Percentiles rank a stretch among this genome's conserved stretches.
Evolutionary conservation across 768 basidiomycete genomes (phyloP).

Genomic region (Terana coerulea): DNA sequence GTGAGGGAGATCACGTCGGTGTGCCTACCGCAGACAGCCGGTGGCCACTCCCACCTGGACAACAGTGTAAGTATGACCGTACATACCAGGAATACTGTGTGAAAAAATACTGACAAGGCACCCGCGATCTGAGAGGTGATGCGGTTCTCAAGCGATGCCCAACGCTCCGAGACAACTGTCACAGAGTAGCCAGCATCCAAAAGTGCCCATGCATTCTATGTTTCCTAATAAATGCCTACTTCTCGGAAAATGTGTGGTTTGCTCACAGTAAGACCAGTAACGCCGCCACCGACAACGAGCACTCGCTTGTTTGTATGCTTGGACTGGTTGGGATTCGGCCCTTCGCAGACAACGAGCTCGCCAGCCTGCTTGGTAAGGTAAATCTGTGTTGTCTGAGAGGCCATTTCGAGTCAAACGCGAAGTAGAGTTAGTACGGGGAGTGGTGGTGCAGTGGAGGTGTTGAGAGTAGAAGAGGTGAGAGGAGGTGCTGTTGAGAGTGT

Average conservation of each 20-base stretch:
- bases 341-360: constrained; percentile 12
- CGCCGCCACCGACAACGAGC: constrained; percentile 20
- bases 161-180: constrained; percentile 27
- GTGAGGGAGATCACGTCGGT: constrained; percentile 31
- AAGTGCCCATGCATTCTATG: constrained; percentile 29
- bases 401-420: constrained; percentile 6
- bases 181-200: constrained; percentile 35
- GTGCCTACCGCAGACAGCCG: constrained; percentile 37
- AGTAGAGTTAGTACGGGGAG: too few species aligned
- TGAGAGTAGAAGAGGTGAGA: too few species aligned
- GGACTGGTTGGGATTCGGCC: constrained; percentile 5
- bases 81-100: neutral
- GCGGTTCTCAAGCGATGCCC: constrained; percentile 16
- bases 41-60: constrained; percentile 35
- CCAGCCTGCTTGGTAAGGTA: constrained; percentile 10
- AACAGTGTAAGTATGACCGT: constrained; percentile 2
- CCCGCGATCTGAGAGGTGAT: constrained; percentile 21
- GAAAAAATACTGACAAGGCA: constrained; percentile 23
- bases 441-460: too few species aligned
- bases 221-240: neutral
- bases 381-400: constrained; percentile 9
- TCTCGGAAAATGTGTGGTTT: too few species aligned
- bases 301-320: constrained; percentile 7
- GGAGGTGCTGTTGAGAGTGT: too few species aligned
- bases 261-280: constrained; percentile 20